Evolutionary conservation across 108 stramenopile genomes (phyloP), one percentile per base, ranked within the genome.

Genomic region (Cyclotella kingstonii): DNA sequence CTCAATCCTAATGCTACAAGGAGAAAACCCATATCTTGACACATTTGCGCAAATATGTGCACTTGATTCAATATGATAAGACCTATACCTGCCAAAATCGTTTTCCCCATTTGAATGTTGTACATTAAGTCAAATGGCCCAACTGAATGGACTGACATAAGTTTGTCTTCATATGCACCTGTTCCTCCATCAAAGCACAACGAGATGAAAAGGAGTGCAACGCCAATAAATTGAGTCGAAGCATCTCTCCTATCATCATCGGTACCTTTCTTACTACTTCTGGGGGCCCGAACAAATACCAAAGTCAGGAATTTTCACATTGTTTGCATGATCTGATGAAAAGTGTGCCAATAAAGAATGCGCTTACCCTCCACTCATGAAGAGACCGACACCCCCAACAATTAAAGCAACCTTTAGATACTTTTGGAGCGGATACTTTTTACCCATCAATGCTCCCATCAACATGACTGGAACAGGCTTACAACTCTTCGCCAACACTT

Each of bases 71-170:
- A 65, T 25, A 98, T 84, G 45, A 98, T 77, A 5, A 98, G 82
- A 10, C 80, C 84, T 14, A 98, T 73, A 6, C 94, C 95, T 0
- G 95, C 94, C 41, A 98, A 61, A 31, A 98, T 95, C 19, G 93
- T 94, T 81, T 98, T 98, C 18, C 96, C 96, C 68, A 98, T 80
- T 66, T 98, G 98, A 56, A 98, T 98, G 65, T 97, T 97, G 83
- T 94, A 97, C 98, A 98, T 98, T 40, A 98, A 80, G 73, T 97
- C 96, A 74, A 98, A 98, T 31, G 98, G 98, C 29, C 92, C 94
- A 22, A 98, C 96, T 29, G 86, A 85, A 66, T 96, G 90, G 22
- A 94, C 94, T 38, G 80, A 78, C 98, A 98, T 98, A 57, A 98
- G 94, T 73, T 97, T 97, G 80, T 98, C 98, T 76, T 98, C 98